Evolutionary conservation across 371 early-diverging fungal genomes (phyloP).

Genomic region (Lichtheimia hyalospora): DNA sequence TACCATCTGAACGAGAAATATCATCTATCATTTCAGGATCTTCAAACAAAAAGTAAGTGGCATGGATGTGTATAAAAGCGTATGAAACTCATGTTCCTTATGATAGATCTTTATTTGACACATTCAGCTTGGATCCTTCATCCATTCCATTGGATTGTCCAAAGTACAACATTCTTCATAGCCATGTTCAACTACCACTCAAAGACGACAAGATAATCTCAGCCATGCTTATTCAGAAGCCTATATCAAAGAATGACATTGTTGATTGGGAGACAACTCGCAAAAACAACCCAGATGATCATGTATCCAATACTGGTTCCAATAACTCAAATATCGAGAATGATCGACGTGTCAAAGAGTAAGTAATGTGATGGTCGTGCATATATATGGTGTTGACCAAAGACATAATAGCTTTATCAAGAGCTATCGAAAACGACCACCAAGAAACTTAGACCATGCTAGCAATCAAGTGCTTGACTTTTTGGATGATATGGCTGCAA

Average conservation of each 20-base stretch:
- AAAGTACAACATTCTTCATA: conserved; percentile 42
- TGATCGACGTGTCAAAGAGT: conserved; percentile 6
- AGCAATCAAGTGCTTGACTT: conserved; percentile 25
- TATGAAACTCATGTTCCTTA: neutral
- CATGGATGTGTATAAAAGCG: too few relatives aligned
- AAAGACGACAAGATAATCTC: conserved; percentile 24
- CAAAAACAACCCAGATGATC: neutral
- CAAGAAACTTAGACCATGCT: conserved; percentile 25
- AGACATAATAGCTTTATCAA: conserved; percentile 29
- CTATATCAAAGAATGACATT: conserved; percentile 40
- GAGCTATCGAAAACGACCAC: conserved; percentile 27
- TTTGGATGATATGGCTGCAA: conserved; percentile 23
- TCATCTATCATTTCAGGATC: conserved; percentile 12
- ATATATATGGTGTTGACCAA: neutral
- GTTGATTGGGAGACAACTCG: conserved; percentile 28
- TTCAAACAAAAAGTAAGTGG: conserved; percentile 21
- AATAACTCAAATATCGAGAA: neutral
- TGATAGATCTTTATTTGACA: conserved; percentile 30
- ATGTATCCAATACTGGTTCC: neutral
- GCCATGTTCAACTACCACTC: conserved; percentile 44
- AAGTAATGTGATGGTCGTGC: neutral
- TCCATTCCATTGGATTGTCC: conserved; percentile 65
- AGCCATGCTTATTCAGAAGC: conserved; percentile 46
- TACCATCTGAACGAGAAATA: conserved; percentile 26
- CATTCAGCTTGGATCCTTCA: conserved; percentile 68